Conservation (phyloP, 2,329 filamentous ascomycete genomes). For the Aotearoamyces nothofagi region DNA sequence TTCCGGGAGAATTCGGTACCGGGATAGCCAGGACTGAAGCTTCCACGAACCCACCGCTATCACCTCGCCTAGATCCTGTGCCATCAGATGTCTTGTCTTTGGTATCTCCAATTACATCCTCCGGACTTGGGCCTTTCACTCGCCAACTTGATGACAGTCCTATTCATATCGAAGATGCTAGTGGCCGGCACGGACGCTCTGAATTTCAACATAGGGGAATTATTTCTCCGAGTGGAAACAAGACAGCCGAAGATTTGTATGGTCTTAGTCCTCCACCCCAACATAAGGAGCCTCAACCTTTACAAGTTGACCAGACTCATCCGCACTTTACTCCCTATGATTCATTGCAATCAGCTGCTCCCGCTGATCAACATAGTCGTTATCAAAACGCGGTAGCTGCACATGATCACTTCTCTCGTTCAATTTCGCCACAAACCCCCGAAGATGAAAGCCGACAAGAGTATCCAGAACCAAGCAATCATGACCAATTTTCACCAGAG, state of each 20-base stretch:
- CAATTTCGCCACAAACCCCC: conserved; percentile 3
- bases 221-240: background rate
- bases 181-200: background rate
- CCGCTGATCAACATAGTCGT: conserved; percentile 10
- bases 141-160: background rate
- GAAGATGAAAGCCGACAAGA: background rate
- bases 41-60: conserved; percentile 9
- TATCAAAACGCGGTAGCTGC: conserved; percentile 6
- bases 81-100: conserved; percentile 14
- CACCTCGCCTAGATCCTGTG: conserved; percentile 11
- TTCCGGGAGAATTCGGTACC: too few species aligned
- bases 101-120: conserved; percentile 13
- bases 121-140: conserved; percentile 3
- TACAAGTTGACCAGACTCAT: too few species aligned
- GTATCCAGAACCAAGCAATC: background rate
- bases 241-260: background rate
- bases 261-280: too few species aligned
- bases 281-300: too few species aligned
- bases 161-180: background rate
- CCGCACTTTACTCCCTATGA: too few species aligned
- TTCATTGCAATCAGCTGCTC: too few species aligned
- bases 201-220: background rate
- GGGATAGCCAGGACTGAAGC: too few species aligned
- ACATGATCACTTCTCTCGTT: conserved; percentile 4
- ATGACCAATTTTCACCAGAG: too few species aligned